These are phyloP conservation scores for Kodamaea arcana DNA, from an alignment of 1,139 yeast species.

Conservation along the genomic window DNA sequence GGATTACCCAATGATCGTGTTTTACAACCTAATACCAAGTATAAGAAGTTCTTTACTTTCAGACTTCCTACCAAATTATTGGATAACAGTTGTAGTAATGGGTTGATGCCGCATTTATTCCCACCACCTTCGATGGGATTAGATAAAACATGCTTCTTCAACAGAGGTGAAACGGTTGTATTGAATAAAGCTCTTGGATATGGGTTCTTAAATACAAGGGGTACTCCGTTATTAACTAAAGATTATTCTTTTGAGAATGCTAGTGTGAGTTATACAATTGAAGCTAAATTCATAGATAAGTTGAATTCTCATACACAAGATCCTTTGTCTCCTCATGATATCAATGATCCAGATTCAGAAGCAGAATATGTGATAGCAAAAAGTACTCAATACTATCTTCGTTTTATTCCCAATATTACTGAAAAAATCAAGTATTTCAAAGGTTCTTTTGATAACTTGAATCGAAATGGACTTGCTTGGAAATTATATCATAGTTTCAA, in stretches of 20 bases:
- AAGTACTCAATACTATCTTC: slow-evolving; percentile 34
- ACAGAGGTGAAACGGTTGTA: slow-evolving; percentile 31
- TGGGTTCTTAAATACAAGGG: slow-evolving; percentile 36
- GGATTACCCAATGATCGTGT: slow-evolving; percentile 53
- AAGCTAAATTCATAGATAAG: slow-evolving; percentile 43
- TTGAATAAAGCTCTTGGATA: slow-evolving; percentile 44
- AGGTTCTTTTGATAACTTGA: slow-evolving; percentile 9
- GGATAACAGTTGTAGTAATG: slow-evolving; percentile 56
- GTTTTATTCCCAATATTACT: slow-evolving; percentile 40
- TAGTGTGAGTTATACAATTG: slow-evolving; percentile 41
- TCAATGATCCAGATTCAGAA: slow-evolving; percentile 34
- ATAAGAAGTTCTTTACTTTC: slow-evolving; percentile 63
- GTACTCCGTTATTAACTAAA: slow-evolving; percentile 41
- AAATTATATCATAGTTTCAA: slow-evolving; percentile 26
- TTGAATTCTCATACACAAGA: slow-evolving; percentile 22
- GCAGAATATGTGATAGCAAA: slow-evolving; percentile 36
- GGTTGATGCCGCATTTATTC: slow-evolving; percentile 48
- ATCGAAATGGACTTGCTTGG: slow-evolving; percentile 32
- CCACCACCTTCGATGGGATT: slow-evolving; percentile 68
- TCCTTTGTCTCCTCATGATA: slow-evolving; percentile 33
- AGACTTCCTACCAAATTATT: slow-evolving; percentile 56
- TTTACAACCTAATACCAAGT: slow-evolving; percentile 46
- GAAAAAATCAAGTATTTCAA: slow-evolving; percentile 28
- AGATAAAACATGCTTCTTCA: slow-evolving; percentile 40
- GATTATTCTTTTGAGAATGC: slow-evolving; percentile 42